phyloP scores from a whole-genome alignment of 768 basidiomycete genomes.

The Tubosaeta brunneosetosa region DNA sequence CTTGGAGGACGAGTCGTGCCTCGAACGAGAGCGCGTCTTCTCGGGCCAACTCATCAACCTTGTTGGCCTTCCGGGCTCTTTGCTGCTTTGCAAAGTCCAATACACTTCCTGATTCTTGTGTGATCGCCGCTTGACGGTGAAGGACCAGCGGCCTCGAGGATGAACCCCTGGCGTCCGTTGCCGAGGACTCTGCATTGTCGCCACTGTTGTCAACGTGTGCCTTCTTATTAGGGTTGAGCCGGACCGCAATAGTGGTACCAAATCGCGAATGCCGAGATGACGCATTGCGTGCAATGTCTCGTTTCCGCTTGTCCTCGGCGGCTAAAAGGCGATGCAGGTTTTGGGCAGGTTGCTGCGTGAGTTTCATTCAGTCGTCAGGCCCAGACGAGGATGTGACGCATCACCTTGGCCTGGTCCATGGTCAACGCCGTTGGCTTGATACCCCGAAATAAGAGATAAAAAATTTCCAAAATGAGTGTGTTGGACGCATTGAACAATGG shows the following conservation, averaged over 20 bases:
- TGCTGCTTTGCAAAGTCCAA: constrained; percentile 68
- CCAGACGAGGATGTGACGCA: constrained; percentile 1
- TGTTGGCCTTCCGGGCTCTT: constrained; percentile 54
- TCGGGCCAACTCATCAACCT: constrained; percentile 60
- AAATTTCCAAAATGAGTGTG: constrained; percentile 85
- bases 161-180: constrained; percentile 17
- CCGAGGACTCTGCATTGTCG: constrained; percentile 22
- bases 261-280: constrained; percentile 91
- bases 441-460: constrained; percentile 85
- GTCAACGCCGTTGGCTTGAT: constrained; percentile 59
- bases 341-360: constrained; percentile 57
- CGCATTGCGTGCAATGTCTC: constrained; percentile 48
- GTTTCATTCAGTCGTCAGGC: constrained; percentile 10
- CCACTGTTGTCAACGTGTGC: constrained; percentile 15
- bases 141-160: constrained; percentile 62
- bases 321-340: constrained; percentile 74
- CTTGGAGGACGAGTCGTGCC: constrained; percentile 59
- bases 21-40: constrained; percentile 67
- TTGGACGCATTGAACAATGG: constrained; percentile 84
- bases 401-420: constrained; percentile 62
- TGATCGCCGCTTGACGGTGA: constrained; percentile 81
- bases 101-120: constrained; percentile 58
- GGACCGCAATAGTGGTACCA: constrained; percentile 89
- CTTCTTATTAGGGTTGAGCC: constrained; percentile 56
- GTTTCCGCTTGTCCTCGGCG: constrained; percentile 63